Evolutionary conservation across 2,329 filamentous ascomycete genomes (phyloP).

Genomic region (Alternaria arborescens): DNA sequence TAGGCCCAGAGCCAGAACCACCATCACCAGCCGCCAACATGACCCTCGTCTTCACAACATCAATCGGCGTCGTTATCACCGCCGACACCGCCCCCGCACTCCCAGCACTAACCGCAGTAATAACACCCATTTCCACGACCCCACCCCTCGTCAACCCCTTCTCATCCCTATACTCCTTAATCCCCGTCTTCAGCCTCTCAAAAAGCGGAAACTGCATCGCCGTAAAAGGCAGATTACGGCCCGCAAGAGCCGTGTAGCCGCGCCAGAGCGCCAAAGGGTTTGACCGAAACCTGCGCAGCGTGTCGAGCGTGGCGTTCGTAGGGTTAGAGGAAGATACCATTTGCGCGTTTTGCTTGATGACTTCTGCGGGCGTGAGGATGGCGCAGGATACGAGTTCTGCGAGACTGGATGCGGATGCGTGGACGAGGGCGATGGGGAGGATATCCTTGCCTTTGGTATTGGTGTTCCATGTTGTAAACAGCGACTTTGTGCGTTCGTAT

Average conservation of each 20-base stretch:
- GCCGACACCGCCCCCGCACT: conserved; percentile 78
- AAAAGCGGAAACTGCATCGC: conserved; percentile 90
- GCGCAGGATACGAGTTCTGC: conserved; percentile 87
- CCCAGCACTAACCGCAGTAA: conserved; percentile 79
- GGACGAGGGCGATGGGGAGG: conserved; percentile 73
- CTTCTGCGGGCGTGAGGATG: conserved; percentile 87
- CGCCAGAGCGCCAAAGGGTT: conserved; percentile 65
- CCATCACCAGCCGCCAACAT: conserved; percentile 69
- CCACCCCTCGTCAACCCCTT: conserved; percentile 49
- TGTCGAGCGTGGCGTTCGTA: conserved; percentile 63
- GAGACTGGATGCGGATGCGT: conserved; percentile 75
- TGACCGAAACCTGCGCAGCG: conserved; percentile 64
- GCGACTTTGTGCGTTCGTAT: conserved; percentile 78
- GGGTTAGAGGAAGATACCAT: conserved; percentile 65
- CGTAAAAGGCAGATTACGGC: conserved; percentile 86
- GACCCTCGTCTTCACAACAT: conserved; percentile 88
- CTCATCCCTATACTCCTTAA: conserved; percentile 58
- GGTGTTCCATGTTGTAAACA: conserved; percentile 63
- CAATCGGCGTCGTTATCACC: conserved; percentile 84
- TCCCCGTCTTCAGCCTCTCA: conserved; percentile 69
- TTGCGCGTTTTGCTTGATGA: conserved; percentile 93
- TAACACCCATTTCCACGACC: conserved; percentile 71
- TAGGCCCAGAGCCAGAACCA: not conserved
- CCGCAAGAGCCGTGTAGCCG: conserved; percentile 83
- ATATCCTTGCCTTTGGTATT: conserved; percentile 47